Evolutionary conservation across 148 eudicot genomes (phyloP).

Genomic region (Rhododendron mucronatum): DNA sequence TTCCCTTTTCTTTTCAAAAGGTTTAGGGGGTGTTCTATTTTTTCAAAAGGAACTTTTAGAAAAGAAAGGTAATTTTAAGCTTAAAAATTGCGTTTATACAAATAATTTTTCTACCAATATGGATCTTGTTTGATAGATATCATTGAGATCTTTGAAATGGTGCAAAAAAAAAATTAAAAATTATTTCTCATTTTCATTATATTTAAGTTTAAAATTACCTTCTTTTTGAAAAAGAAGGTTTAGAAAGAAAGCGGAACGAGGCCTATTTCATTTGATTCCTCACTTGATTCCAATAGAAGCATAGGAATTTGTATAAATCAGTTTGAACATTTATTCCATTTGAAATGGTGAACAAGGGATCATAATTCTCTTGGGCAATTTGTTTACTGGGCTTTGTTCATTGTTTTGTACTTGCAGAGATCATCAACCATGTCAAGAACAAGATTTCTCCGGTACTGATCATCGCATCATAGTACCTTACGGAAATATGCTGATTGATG

Average conservation of each 20-base stretch:
- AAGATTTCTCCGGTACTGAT: not conserved
- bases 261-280: not conserved
- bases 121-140: too few relatives aligned
- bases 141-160: too few relatives aligned
- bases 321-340: not conserved
- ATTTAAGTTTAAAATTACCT: too few relatives aligned
- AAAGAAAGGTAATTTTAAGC: too few relatives aligned
- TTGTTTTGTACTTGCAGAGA: not conserved
- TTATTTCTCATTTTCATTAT: too few relatives aligned
- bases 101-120: too few relatives aligned
- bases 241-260: too few relatives aligned
- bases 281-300: not conserved
- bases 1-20: not conserved
- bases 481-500: not conserved
- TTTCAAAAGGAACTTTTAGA: too few relatives aligned
- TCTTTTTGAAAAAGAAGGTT: too few relatives aligned
- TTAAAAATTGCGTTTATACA: too few relatives aligned
- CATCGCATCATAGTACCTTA: not conserved
- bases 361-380: not conserved
- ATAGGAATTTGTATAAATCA: not conserved
- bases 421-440: not conserved
- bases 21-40: not conserved
- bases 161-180: too few relatives aligned
- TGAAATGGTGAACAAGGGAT: not conserved
- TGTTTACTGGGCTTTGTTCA: not conserved